Base-by-base conservation (phyloP, 768 basidiomycete species). In the Tricholoma bakamatsutake region DNA sequence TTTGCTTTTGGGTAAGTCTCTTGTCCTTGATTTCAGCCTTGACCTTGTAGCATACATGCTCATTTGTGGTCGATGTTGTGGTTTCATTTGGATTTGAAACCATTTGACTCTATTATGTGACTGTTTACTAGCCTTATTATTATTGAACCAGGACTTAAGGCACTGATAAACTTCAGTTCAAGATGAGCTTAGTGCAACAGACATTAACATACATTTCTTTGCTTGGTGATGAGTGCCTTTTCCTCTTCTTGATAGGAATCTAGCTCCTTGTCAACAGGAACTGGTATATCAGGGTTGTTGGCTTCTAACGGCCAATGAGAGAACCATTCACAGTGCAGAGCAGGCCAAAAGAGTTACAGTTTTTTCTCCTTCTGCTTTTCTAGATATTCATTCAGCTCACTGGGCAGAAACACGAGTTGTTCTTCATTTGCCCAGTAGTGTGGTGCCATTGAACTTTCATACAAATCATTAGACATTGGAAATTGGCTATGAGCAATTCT, bases 101-200 rank as follows among this genome's bases (percentile, higher is more conserved):
- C 21, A 24, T 24, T 24, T 24, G 21, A 24, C 21, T 24, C 21
- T 3, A 24, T 24, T 48, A 10, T 30, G 17, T 11, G 8, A n/a
- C 18, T 13, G 9, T 24, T 52, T 52, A 21, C 10, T 52, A 9
- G 6, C 24, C 24, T 3, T 52, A n/a, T 40, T 52, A 42, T 40
- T 51, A 37, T 52, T 52, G 7, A 52, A 52, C 51, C 51, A 52
- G 18, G 27, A 18, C 18, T 52, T 52, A 12, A 52, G 34, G 28
- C 13, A 18, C 51, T 52, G 21, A 45, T 48, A 9, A 48, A 30
- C 5, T 15, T 28, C 4, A 47, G 15, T 13, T 13, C 3, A 5
- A 48, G 28, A 48, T 31, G 31, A 17, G 46, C 46, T 31, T 31
- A 9, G 46, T 39, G 30, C 10, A 15, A 30, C 27, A 45, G 43